Conservation (phyloP, 164 flowering plant genomes). For the Liquidambar formosana region DNA sequence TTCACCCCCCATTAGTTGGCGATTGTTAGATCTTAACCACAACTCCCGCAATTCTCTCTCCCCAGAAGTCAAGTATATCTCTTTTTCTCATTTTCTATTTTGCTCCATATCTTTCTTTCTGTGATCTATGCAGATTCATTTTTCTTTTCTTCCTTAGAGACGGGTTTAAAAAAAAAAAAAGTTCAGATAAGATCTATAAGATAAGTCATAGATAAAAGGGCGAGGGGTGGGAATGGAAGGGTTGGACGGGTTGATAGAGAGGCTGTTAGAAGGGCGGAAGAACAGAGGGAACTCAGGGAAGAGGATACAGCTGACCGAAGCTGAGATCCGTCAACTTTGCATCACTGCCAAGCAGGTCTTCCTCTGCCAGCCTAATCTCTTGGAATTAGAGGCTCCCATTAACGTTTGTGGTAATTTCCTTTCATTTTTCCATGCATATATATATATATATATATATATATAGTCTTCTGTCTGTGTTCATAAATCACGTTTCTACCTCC, state of each 20-base stretch:
- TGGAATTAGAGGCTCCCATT: constrained; percentile 48
- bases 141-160: too few species aligned
- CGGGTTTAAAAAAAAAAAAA: too few species aligned
- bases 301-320: constrained; percentile 36
- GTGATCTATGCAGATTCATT: too few species aligned
- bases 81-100: not conserved
- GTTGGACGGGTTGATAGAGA: constrained; percentile 44
- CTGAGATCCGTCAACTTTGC: constrained; percentile 48
- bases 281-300: constrained; percentile 47
- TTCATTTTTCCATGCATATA: not conserved
- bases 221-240: constrained; percentile 38
- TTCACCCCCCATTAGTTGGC: constrained; percentile 2
- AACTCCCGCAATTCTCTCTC: not conserved
- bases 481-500: too few species aligned
- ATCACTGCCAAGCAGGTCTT: constrained; percentile 38
- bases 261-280: constrained; percentile 47
- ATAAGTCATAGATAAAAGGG: too few species aligned
- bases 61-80: too few species aligned
- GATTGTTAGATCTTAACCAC: not conserved
- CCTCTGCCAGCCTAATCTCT: constrained; percentile 42
- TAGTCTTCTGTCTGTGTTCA: too few species aligned
- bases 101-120: not conserved
- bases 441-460: too few species aligned
- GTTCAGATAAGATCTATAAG: too few species aligned
- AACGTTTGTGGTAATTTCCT: constrained; percentile 43